These are phyloP conservation scores for Fraxinus greggii DNA, from an alignment of 305 asterid genomes.

Conservation along the genomic window DNA sequence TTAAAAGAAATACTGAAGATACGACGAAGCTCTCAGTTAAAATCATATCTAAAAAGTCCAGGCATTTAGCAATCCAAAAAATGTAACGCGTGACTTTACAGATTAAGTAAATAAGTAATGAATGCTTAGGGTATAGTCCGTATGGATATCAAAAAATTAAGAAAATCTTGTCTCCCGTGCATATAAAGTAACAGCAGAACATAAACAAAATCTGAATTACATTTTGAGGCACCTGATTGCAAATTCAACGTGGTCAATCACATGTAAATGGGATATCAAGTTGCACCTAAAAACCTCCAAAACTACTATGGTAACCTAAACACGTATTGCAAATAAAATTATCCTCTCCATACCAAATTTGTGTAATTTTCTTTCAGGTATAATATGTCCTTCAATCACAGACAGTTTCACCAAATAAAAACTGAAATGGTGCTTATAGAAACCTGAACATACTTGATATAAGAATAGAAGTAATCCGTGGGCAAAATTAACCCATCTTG, in stretches of 20 bases:
- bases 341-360: neutral
- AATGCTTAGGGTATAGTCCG: neutral
- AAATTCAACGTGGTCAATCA: neutral
- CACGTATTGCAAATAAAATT: neutral
- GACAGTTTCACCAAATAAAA: constrained; percentile 16
- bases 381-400: neutral
- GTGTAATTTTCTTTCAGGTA: neutral
- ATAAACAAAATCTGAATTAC: neutral
- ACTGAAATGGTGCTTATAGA: neutral
- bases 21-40: constrained; percentile 23
- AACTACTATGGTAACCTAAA: neutral
- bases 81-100: neutral
- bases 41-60: neutral
- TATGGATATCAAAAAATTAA: neutral
- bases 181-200: neutral
- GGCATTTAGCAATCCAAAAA: constrained; percentile 3
- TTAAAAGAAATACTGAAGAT: constrained; percentile 10
- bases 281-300: neutral
- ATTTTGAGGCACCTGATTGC: neutral
- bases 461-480: constrained; percentile 85
- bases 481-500: constrained; percentile 91
- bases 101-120: neutral
- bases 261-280: neutral
- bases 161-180: constrained; percentile 5
- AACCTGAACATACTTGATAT: constrained; percentile 60